Evolutionary conservation across 2,329 filamentous ascomycete genomes (phyloP).

Genomic region (Cladosporium cucumerinum): DNA sequence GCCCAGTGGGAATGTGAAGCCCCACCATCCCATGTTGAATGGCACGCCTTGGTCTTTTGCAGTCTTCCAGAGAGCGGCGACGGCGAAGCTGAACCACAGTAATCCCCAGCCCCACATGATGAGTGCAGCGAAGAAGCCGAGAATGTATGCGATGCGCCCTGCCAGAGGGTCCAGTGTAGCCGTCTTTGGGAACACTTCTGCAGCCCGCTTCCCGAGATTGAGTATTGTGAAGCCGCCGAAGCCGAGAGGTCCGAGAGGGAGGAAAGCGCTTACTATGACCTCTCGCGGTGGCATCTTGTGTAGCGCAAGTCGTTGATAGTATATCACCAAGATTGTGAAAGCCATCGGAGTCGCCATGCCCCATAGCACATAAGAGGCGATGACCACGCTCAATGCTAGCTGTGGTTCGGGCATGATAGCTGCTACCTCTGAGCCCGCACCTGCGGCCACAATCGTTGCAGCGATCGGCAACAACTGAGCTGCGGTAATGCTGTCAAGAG

Average conservation of each 20-base stretch:
- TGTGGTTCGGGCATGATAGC: conserved; percentile 54
- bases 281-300: conserved; percentile 66
- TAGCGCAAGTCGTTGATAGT: conserved; percentile 66
- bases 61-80: conserved; percentile 47
- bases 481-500: conserved; percentile 59
- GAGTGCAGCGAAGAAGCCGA: conserved; percentile 54
- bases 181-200: conserved; percentile 39
- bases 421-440: conserved; percentile 62
- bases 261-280: conserved; percentile 65
- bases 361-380: conserved; percentile 66
- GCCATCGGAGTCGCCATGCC: conserved; percentile 62
- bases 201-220: conserved; percentile 46
- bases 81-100: conserved; percentile 54
- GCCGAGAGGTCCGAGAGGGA: conserved; percentile 65
- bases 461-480: conserved; percentile 65
- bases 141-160: conserved; percentile 56
- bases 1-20: conserved; percentile 57
- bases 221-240: conserved; percentile 63
- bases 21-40: conserved; percentile 64
- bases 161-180: conserved; percentile 32
- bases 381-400: conserved; percentile 59
- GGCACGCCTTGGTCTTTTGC: conserved; percentile 40
- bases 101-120: conserved; percentile 58
- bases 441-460: conserved; percentile 62
- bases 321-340: conserved; percentile 62